Conservation (phyloP, 768 basidiomycete species). For the Tricholomella constricta region DNA sequence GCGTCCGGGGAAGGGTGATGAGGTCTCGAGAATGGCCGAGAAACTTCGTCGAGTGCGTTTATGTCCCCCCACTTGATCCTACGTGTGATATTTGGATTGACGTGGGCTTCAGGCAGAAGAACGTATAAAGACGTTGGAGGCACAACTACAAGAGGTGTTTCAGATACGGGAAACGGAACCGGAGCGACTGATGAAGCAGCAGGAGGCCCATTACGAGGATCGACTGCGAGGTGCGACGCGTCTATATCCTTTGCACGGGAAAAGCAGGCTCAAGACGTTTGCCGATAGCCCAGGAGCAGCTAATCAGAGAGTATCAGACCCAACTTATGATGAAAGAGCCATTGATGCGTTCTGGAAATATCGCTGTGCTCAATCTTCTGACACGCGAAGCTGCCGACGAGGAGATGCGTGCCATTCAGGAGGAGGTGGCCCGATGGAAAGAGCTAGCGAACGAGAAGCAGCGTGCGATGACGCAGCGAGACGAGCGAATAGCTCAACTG, state of each 20-base stretch:
- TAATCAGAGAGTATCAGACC: constrained; percentile 55
- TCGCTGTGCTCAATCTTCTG: constrained; percentile 61
- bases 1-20: constrained; percentile 9
- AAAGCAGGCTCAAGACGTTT: neutral
- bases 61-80: neutral
- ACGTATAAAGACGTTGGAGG: constrained; percentile 48
- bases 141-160: constrained; percentile 61
- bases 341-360: constrained; percentile 49
- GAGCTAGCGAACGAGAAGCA: constrained; percentile 46
- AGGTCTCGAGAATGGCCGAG: constrained; percentile 21
- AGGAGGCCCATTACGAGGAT: constrained; percentile 52
- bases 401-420: constrained; percentile 56
- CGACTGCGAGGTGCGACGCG: constrained; percentile 49
- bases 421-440: constrained; percentile 48
- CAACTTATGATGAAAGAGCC: constrained; percentile 59
- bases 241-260: neutral
- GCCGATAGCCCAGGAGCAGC: constrained; percentile 53
- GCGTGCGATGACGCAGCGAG: constrained; percentile 40
- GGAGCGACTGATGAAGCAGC: constrained; percentile 53
- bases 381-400: constrained; percentile 75
- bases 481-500: constrained; percentile 47
- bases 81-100: neutral
- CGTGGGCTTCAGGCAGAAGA: constrained; percentile 33
- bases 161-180: constrained; percentile 65
- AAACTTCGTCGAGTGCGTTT: constrained; percentile 28